Evolutionary conservation across 805 yeast genomes (phyloP), one percentile per base, ranked within the genome.

Genomic region (Yarrowia porcina): DNA sequence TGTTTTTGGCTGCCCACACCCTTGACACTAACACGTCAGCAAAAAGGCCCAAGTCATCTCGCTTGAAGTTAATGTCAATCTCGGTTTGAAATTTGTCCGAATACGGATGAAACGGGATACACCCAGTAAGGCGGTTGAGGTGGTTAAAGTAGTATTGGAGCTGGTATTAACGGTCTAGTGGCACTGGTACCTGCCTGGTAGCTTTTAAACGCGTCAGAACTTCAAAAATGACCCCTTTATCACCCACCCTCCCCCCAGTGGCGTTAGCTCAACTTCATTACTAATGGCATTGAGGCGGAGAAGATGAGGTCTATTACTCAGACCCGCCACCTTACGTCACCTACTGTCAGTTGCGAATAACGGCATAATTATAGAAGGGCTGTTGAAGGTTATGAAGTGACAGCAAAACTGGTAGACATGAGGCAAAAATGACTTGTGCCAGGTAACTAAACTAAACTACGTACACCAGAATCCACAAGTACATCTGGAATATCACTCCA

Each of bases 1-100:
- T 21, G 10, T 21, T 39, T 42, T 30, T 49, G 56, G 38, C 39
- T 49, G 39, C 39, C 50, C 9, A 12, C 36, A 47, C 38, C 27
- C 56, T 25, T 32, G 39, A 32, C 39, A 15, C 56, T 32, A 49
- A 47, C 56, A 49, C 56, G 56, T 49, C 56, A 49, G 38, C 56
- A 33, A 21, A 21, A 32, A 21, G 52, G 36, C 4, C 39, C 30
- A 49, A 33, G 38, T 49, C 56, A 49, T 49, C 56, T 49, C 56
- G 30, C 38, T 49, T n/a, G 56, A 15, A 49, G 39, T 27, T 49
- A 15, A 21, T 49, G 11, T 8, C 38, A 33, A 49, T 32, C 56
- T 33, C 21, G 21, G 30, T 49, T 49, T 49, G 39, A 30, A 49
- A 49, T 32, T 47, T 32, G 56, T 32, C 56, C 56, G 56, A 32